These are phyloP conservation scores for Casuarina cunninghamiana DNA, from an alignment of 306 rosid genomes.

Conservation along the genomic window DNA sequence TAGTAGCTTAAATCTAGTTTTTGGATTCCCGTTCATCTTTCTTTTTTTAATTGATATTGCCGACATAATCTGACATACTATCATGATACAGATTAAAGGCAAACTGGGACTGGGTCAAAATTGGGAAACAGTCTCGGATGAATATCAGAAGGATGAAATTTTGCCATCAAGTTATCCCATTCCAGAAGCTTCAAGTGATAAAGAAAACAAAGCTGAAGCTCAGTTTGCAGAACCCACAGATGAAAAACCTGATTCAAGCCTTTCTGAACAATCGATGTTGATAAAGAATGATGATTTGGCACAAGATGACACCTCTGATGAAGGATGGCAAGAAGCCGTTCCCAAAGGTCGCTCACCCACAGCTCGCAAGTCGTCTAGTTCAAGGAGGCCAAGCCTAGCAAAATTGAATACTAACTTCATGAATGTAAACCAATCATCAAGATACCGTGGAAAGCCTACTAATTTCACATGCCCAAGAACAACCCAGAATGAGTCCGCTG, in stretches of 20 bases:
- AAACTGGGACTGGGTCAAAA: constrained; percentile 75
- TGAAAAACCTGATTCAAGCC: constrained; percentile 54
- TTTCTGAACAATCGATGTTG: constrained; percentile 39
- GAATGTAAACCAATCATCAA: constrained; percentile 65
- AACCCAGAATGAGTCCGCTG: constrained; percentile 52
- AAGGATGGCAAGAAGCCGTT: constrained; percentile 99
- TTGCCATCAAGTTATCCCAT: constrained; percentile 40
- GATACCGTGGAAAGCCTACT: constrained; percentile 61
- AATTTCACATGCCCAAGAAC: constrained; percentile 59
- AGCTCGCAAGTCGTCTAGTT: constrained; percentile 74
- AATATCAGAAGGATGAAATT: constrained; percentile 62
- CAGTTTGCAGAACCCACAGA: constrained; percentile 44
- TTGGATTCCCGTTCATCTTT: constrained; percentile 8
- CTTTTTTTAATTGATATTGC: background rate
- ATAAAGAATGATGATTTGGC: constrained; percentile 42
- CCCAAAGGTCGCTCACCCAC: constrained; percentile 78
- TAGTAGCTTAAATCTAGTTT: constrained; percentile 14
- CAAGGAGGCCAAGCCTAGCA: constrained; percentile 87
- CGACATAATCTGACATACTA: constrained; percentile 25
- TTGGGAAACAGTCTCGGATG: constrained; percentile 61
- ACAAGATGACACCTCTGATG: constrained; percentile 70
- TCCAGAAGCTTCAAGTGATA: constrained; percentile 68
- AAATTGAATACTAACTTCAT: constrained; percentile 80
- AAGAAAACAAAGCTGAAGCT: constrained; percentile 72
- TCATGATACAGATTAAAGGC: constrained; percentile 69